Evolutionary conservation across 208 protist genomes (phyloP), one percentile per base, ranked within the genome.

Genomic region (Acanthamoeba healyi): DNA sequence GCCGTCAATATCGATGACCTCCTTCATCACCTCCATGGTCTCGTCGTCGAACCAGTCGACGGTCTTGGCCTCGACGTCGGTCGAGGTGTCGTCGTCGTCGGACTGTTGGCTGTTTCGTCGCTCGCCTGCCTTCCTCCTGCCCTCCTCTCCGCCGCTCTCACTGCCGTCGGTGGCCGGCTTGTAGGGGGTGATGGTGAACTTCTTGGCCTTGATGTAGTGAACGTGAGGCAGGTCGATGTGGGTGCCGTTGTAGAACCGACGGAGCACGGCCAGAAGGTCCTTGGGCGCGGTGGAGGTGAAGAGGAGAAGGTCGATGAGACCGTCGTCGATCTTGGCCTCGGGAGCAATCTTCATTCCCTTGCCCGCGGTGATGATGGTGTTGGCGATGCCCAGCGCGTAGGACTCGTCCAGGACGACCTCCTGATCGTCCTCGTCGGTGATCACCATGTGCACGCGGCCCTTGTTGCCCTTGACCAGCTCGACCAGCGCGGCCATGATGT

Each of bases 1-100:
- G 42, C 94, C 94, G 56, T 95, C 94, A 3, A 95, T 92, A 70
- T 95, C 94, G 24, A 95, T 86, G 32, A 95, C 87, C 77, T 94
- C 94, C 74, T 94, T 91, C 12, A 74, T 42, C 0, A 94, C 58
- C 63, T 94, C 65, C 65, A 74, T 32, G 14, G 29, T 15, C 34
- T 74, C 7, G 34, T 74, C 65, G 29, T 74, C 65, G 34, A 74
- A 74, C 65, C 65, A 74, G 7, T 74, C 63, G 26, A 40, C 29
- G 63, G 2, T 34, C 29, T 74, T 32, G 32, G 29, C n/a, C 17
- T 22, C 34, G 36, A 9, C 5, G 34, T 74, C 65, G 14, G 29
- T 29, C 1, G 65, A 1, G 15, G 29, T 7, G 34, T 74, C 65
- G 36, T 36, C 36, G 4, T 74, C 65, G 65, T 2, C 5, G 65